Percentiles rank a stretch among this genome's conserved stretches.
These are phyloP conservation scores for Papiliotrema laurentii DNA, from an alignment of 1,284 basidiomycete genomes.

Conservation along the genomic window DNA sequence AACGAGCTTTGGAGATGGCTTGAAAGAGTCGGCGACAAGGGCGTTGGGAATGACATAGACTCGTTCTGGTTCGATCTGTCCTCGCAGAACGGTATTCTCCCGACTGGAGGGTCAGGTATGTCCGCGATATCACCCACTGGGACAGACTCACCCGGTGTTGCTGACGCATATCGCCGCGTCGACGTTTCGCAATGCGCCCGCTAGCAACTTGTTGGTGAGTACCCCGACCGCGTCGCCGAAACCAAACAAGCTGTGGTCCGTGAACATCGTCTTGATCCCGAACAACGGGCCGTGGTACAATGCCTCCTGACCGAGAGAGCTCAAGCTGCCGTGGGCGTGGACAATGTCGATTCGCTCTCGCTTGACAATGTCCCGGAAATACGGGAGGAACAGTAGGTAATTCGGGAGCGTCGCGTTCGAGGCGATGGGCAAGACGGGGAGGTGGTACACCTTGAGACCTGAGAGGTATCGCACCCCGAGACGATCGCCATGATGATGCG, in stretches of 20 bases:
- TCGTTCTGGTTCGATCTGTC: conserved; percentile 63
- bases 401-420: conserved; percentile 90
- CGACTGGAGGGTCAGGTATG: conserved; percentile 52
- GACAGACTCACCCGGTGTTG: conserved; percentile 74
- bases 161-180: conserved; percentile 95
- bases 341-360: conserved; percentile 83
- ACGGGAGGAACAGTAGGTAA: conserved; percentile 86
- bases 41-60: conserved; percentile 94
- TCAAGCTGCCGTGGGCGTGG: conserved; percentile 88
- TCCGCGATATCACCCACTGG: neutral
- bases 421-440: conserved; percentile 82
- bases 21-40: conserved; percentile 81
- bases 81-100: conserved; percentile 91
- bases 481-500: conserved; percentile 84
- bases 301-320: conserved; percentile 85
- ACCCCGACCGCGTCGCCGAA: conserved; percentile 95
- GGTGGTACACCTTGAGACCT: conserved; percentile 86
- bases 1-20: conserved; percentile 55
- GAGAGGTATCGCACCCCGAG: conserved; percentile 87
- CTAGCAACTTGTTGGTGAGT: conserved; percentile 91
- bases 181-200: conserved; percentile 78
- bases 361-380: conserved; percentile 80
- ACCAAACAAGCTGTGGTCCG: conserved; percentile 94
- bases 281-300: conserved; percentile 82
- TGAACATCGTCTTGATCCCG: conserved; percentile 74